Base-by-base conservation (phyloP, 208 protist species). In the Wallacemonas sp. region DNA sequence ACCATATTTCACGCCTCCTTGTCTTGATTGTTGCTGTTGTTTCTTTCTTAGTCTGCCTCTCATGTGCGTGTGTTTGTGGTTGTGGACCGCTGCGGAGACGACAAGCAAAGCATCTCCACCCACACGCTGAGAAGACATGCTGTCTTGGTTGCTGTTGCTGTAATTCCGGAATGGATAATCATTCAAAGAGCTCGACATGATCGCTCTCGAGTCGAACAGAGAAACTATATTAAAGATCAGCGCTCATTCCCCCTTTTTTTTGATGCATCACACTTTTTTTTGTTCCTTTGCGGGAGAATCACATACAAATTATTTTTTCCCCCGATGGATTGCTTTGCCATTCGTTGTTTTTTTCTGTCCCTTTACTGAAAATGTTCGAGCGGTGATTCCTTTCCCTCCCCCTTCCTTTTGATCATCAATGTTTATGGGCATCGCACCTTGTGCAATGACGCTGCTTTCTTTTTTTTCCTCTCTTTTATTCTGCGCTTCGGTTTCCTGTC, bases 281-380 rank as follows among this genome's bases (percentile, higher is more conserved):
- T 44, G 8, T 58, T 26, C 59, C 62, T 60, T 36, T 60, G 22
- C 30, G 0, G 39, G 24, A 41, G n/a, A 66, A n/a, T n/a, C n/a
- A n/a, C n/a, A n/a, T n/a, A n/a, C n/a, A n/a, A n/a, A n/a, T n/a
- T n/a, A n/a, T n/a, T n/a, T n/a, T n/a, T n/a, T n/a, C n/a, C n/a
- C n/a, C n/a, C n/a, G n/a, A n/a, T n/a, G n/a, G n/a, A n/a, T n/a
- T n/a, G n/a, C n/a, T n/a, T n/a, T n/a, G n/a, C n/a, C n/a, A n/a
- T n/a, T n/a, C n/a, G n/a, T n/a, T 30, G 58, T 46, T 56, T 45
- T 66, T 66, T 56, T 41, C 19, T 45, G 51, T 55, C 47, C 26
- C 33, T 26, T 55, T 55, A 34, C n/a, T n/a, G n/a, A 27, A 33
- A 58, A 31, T 42, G 51, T 31, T 58, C 51, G 30, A 58, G 31